A percentile compares a stretch with the other conserved stretches of the same genome.
Conservation (phyloP, 768 basidiomycete species). For the Postia placenta region DNA sequence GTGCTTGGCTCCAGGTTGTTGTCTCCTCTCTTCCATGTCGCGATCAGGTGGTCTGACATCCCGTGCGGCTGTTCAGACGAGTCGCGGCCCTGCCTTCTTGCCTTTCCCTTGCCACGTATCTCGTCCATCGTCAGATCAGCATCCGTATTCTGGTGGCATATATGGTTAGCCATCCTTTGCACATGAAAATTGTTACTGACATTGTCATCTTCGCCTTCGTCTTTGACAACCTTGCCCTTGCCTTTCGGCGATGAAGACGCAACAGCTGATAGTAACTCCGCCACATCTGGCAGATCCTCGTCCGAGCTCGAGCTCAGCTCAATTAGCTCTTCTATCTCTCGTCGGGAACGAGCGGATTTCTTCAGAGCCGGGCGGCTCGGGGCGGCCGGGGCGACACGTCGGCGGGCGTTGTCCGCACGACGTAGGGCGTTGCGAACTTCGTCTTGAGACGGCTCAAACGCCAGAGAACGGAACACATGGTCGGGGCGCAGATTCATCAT, state of each 20-base stretch:
- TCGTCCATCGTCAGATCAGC: not conserved
- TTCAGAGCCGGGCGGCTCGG: constrained; percentile 1
- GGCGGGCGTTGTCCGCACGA: constrained; percentile 24
- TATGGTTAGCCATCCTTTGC: not conserved
- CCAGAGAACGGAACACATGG: constrained; percentile 53
- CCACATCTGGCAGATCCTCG: constrained; percentile 47
- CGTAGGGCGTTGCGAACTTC: constrained; percentile 41
- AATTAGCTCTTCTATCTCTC: constrained; percentile 8
- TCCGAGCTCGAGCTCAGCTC: constrained; percentile 24
- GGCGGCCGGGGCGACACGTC: not conserved
- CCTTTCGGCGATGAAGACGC: not conserved
- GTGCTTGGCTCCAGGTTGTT: constrained; percentile 59
- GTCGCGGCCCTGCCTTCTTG: constrained; percentile 5
- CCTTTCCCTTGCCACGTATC: constrained; percentile 24
- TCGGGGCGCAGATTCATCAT: constrained; percentile 48
- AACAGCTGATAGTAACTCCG: constrained; percentile 26
- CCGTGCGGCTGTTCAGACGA: constrained; percentile 22
- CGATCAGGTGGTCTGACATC: constrained; percentile 27
- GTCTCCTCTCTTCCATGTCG: constrained; percentile 54
- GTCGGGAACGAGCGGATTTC: not conserved
- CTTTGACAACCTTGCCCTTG: not conserved
- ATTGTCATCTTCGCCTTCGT: constrained; percentile 6
- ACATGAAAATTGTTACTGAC: not conserved
- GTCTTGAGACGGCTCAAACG: constrained; percentile 64
- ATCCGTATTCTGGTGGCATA: not conserved